Base-by-base conservation (phyloP, 441 rosid genomes). In the Erysimum cheiri region DNA sequence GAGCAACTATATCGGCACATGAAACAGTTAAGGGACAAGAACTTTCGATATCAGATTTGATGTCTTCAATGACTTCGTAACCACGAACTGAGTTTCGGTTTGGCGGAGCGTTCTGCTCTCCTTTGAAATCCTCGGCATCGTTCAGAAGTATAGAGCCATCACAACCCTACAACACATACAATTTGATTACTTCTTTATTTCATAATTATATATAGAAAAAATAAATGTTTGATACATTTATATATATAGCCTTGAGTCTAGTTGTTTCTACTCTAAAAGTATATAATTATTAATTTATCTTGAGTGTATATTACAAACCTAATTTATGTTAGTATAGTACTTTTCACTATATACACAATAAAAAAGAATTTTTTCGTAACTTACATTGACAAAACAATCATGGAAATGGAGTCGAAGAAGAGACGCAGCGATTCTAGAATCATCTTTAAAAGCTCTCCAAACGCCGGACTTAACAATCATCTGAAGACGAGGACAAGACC, bases 321-420 rank as follows among this genome's bases (percentile, higher is more conserved):
- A 22, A 22, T 22, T 22, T 22, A 22, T 22, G 24, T 22, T 1
- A 28, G 33, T 6, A 50, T 12, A 26, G n/a, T n/a, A n/a, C n/a
- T n/a, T n/a, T n/a, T n/a, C n/a, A n/a, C n/a, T n/a, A n/a, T n/a
- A n/a, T n/a, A n/a, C n/a, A n/a, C n/a, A n/a, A n/a, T 10, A 49
- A 28, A 31, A 37, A 54, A 13, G 0, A 8, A 31, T 10, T 15
- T 31, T 28, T 4, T 7, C 22, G 33, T 36, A 48, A 40, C 59
- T 75, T 88, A 89, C 98, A 71, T 90, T 87, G 19, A 92, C 91
- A 37, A 92, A 83, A 65, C 98, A 92, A 49, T 92, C 93, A 46
- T 90, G 98, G 29, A 88, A 90, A 76, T 90, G 93, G 70, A 92
- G 68, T 6, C 96, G 88, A 15, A 90, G 96, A 64, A 92, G 90